Evolutionary conservation across 306 rosid species (phyloP).

Genomic region (Quercus rubra): DNA sequence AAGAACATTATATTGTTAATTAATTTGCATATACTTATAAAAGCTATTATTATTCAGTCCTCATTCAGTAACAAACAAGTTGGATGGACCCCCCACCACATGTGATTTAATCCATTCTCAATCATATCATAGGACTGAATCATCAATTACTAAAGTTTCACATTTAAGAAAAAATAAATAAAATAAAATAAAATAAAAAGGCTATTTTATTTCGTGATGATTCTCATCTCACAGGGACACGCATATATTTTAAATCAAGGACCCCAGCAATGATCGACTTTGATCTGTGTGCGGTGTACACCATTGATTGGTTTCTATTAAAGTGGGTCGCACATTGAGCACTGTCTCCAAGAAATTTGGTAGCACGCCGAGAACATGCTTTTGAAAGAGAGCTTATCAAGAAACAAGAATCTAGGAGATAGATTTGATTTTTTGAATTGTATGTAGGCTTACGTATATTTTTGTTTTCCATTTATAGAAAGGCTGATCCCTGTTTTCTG

Average conservation of each 20-base stretch:
- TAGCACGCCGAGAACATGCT: background rate
- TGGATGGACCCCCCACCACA: slow-evolving; percentile 11
- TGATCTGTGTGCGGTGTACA: background rate
- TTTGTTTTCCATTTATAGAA: background rate
- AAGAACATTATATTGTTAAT: background rate
- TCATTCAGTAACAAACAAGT: slow-evolving; percentile 2
- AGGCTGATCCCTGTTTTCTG: too few relatives aligned
- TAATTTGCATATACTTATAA: background rate
- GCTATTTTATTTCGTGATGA: too few relatives aligned
- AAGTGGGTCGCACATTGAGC: background rate
- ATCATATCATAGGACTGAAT: background rate
- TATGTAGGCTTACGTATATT: background rate
- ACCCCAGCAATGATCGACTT: background rate
- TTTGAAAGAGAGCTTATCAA: background rate
- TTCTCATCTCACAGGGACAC: too few relatives aligned
- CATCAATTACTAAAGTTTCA: background rate
- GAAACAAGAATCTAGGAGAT: background rate
- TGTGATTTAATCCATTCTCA: background rate
- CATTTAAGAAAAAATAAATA: background rate
- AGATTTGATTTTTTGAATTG: background rate
- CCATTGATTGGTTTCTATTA: background rate
- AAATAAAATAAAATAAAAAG: too few relatives aligned
- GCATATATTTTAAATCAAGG: background rate
- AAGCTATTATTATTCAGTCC: background rate
- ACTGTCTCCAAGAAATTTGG: background rate